Conservation (phyloP, 306 rosid species). For the Prunus armeniaca region DNA sequence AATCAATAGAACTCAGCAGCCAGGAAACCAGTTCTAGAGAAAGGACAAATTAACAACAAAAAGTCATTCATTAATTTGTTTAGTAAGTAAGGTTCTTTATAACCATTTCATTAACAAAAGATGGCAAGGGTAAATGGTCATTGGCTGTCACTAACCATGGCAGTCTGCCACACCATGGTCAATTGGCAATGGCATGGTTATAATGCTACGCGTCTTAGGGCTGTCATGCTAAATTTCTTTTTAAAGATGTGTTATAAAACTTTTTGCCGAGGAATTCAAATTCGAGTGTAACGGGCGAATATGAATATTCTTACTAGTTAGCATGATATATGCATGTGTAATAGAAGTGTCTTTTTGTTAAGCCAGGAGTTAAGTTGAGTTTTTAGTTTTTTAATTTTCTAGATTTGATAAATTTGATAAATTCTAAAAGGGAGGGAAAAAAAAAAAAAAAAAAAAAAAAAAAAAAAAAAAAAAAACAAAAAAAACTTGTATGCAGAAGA, state of each 20-base stretch:
- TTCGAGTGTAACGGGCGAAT: no score
- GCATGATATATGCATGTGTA: no score
- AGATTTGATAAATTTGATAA: not conserved
- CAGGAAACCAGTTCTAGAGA: not conserved
- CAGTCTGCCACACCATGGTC: not conserved
- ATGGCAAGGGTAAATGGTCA: not conserved
- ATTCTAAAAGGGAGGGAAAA: not conserved
- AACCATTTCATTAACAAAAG: not conserved
- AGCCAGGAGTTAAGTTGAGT: not conserved
- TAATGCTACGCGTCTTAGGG: rapidly evolving
- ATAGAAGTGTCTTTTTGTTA: not conserved
- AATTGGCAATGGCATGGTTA: not conserved
- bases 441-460: not conserved
- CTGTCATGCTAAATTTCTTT: no score
- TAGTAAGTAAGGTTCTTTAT: no score
- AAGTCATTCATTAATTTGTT: no score
- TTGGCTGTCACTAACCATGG: not conserved
- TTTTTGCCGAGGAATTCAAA: not conserved
- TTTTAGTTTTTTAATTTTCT: no score
- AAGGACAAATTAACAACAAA: no score
- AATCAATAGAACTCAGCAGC: no score
- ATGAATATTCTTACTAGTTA: no score
- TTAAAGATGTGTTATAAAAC: not conserved
- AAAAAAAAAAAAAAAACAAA: not conserved
- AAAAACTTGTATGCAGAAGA: not conserved